Base-by-base conservation (phyloP, 2,329 filamentous ascomycete species). In the Microdochium bolleyi region DNA sequence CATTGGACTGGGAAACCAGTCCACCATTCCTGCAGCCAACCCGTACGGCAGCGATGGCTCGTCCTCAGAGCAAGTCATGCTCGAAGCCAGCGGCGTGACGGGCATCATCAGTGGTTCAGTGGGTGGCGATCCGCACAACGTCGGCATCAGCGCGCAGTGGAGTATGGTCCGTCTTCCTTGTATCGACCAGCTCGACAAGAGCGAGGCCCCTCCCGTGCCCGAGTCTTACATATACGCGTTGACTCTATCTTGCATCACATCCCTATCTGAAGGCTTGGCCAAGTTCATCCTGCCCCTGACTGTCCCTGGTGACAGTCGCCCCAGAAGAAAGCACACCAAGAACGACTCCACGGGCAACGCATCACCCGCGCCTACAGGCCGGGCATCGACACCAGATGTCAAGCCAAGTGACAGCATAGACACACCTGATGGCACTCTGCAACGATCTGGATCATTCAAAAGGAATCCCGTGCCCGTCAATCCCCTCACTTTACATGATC, bases 221-320 rank as follows among this genome's bases (percentile, higher is more conserved):
- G 92, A 96, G 56, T 96, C 94, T 0, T 99, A 99, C 62, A 80
- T 96, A 8, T 97, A 96, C 70, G 90, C 88, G 56, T 75, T 99
- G 49, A 88, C 92, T 1, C 72, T 99, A 44, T 87, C 89, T 2
- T 97, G 92, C 63, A 87, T 99, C 55, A 92, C 88, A 48, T 90
- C 85, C 1, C 80, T 99, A 50, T 95, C 92, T 0, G 94, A 99
- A 63, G 91, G 89, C 2, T 75, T 99, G 19, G 94, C 92, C 27
- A 96, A 92, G 65, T 95, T 96, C 59, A 87, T 97, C 49, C 77
- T 99, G 14, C 94, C 94, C 1, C 73, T 99, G 37, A 96, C 94
- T 0, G 89, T 96, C 1, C 87, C 90, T 4, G 75, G 74, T n/a
- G 89, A 95, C 21, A 68, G 69, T 58, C 69, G 83, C 65, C 71